Conservation (phyloP, 495 filamentous ascomycete genomes). For the Cercophora sp. region DNA sequence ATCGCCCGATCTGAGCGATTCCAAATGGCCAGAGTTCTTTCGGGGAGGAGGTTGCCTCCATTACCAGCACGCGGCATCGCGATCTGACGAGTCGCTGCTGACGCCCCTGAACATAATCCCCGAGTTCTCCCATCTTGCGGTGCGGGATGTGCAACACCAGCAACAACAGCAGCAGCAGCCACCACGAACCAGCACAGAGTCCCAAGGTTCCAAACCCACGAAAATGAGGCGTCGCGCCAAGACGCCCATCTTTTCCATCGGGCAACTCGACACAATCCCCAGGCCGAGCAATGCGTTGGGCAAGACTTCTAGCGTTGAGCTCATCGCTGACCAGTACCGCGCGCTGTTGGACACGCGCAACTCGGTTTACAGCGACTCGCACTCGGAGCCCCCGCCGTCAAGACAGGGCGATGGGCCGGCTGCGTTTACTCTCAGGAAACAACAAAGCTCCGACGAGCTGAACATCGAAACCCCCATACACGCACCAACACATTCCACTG, state of each 20-base stretch:
- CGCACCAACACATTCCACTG: constrained; percentile 7
- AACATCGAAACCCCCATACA: constrained; percentile 10
- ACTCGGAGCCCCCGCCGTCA: constrained; percentile 23
- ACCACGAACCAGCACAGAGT: constrained; percentile 10
- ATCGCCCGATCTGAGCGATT: constrained; percentile 26
- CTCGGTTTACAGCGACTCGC: constrained; percentile 17
- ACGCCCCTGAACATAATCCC: constrained; percentile 30
- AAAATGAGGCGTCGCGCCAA: constrained; percentile 38
- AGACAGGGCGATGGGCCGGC: constrained; percentile 4
- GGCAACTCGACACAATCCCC: constrained; percentile 33
- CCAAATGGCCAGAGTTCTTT: constrained; percentile 35
- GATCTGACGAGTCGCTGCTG: background rate
- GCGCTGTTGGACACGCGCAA: constrained; percentile 36
- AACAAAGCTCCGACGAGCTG: constrained; percentile 14
- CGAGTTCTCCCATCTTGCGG: constrained; percentile 36
- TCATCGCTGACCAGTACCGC: constrained; percentile 44
- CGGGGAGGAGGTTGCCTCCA: constrained; percentile 30
- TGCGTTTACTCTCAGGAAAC: constrained; percentile 2
- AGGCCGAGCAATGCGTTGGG: constrained; percentile 22
- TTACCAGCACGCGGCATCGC: background rate
- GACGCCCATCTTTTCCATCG: constrained; percentile 40
- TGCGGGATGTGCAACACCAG: constrained; percentile 17
- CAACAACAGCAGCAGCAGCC: constrained; percentile 13
- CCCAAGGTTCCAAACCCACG: constrained; percentile 13
- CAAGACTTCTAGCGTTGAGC: constrained; percentile 35